Base-by-base conservation (phyloP, 2,329 filamentous ascomycete species). In the Pyrenophora seminiperda region DNA sequence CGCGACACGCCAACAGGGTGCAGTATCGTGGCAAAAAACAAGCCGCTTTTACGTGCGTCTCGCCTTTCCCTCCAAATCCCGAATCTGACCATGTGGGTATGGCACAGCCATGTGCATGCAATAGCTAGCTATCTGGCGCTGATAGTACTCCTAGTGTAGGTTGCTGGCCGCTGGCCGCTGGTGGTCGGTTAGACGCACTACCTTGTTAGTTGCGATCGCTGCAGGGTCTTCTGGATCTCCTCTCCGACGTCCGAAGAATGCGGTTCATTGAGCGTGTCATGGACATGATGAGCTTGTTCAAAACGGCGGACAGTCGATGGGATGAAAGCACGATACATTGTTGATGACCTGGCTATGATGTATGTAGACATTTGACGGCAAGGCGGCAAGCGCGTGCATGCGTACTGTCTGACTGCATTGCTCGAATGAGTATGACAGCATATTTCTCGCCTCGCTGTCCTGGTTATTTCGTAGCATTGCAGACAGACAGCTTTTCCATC, bases 161-260 rank as follows among this genome's bases (percentile, higher is more conserved):
- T n/a, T n/a, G n/a, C n/a, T n/a, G n/a, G n/a, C n/a, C n/a, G n/a
- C n/a, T n/a, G n/a, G n/a, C n/a, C n/a, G n/a, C 19, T 22, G 33
- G 34, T 20, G 41, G 41, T 27, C 15, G 34, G 18, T 19, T 20
- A 19, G 3, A 11, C 31, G 20, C 1, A 27, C 43, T 46, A 37
- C 10, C 24, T n/a, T 22, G n/a, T n/a, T n/a, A n/a, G 19, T 29
- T 13, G n/a, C 13, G 45, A 47, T 47, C 38, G 45, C 45, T 18
- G 20, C 45, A 47, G 43, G 42, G 34, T 46, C 10, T 13, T 32
- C 37, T 52, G 49, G 49, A 48, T 48, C 49, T 52, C 49, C 49
- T 39, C 44, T 43, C 49, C 44, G 44, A 48, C 44, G 39, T 48
- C 49, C 49, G 49, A 48, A 43, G 33, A 19, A 18, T n/a, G 22